These are phyloP conservation scores for Coniochaeta sp. DNA, from an alignment of 2,329 filamentous ascomycete genomes.

Conservation along the genomic window DNA sequence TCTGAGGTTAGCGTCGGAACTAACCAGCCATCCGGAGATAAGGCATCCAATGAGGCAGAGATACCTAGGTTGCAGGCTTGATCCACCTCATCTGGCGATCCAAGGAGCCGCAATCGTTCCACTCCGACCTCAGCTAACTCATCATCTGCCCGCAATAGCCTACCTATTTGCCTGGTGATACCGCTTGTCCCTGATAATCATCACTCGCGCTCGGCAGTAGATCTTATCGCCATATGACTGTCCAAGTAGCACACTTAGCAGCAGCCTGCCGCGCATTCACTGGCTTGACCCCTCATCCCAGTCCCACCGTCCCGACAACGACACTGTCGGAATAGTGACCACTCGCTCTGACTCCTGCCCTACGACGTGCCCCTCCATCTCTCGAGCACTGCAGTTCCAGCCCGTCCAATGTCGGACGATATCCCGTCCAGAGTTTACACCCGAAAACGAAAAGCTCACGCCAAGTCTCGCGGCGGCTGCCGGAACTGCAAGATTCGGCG, in stretches of 20 bases:
- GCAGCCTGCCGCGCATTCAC: background rate
- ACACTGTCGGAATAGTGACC: no score
- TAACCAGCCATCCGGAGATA: background rate
- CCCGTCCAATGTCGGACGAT: background rate
- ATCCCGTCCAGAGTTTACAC: background rate
- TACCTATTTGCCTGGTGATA: no score
- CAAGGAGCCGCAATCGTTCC: background rate
- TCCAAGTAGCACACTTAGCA: background rate
- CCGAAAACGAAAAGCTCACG: conserved; percentile 31
- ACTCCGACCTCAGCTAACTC: background rate
- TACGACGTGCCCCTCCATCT: no score
- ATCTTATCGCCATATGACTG: background rate
- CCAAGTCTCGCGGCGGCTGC: conserved; percentile 46
- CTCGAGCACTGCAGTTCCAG: no score
- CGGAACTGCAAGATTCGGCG: conserved; percentile 47
- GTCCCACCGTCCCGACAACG: no score
- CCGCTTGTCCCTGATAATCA: background rate
- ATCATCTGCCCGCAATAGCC: background rate
- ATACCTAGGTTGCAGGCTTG: background rate
- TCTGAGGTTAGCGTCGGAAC: conserved; percentile 8
- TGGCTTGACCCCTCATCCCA: background rate
- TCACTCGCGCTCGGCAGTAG: background rate
- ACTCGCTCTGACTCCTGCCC: no score
- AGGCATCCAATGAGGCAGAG: background rate
- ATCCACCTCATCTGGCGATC: background rate